Conservation (phyloP, 768 basidiomycete genomes). For the Lentinula lateritia region DNA sequence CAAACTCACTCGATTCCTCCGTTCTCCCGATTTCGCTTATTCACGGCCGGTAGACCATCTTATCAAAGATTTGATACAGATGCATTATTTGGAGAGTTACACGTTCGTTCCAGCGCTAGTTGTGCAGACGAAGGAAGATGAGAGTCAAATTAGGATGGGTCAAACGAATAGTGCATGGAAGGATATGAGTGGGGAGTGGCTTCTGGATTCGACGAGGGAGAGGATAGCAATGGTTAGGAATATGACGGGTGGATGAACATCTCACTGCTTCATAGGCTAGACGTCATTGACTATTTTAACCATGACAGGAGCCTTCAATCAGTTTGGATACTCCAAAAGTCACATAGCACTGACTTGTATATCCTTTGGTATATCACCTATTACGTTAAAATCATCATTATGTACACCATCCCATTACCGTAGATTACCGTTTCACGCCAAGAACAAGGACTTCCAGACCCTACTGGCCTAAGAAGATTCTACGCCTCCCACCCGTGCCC, state of each 20-base stretch:
- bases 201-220: background rate
- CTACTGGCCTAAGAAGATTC: constrained; percentile 7
- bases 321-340: too few relatives aligned
- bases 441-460: background rate
- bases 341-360: background rate
- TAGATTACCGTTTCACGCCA: background rate
- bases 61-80: background rate
- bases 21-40: background rate
- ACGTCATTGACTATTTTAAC: constrained; percentile 6
- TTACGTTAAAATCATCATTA: too few relatives aligned
- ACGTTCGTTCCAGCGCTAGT: background rate
- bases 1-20: background rate
- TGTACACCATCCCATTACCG: too few relatives aligned
- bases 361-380: background rate
- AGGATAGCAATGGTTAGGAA: background rate
- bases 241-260: background rate
- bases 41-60: background rate
- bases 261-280: too few relatives aligned
- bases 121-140: background rate
- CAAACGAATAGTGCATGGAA: background rate
- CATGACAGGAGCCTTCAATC: too few relatives aligned
- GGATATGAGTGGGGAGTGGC: background rate
- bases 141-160: background rate
- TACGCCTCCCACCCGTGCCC: constrained; percentile 66
- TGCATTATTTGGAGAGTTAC: background rate